A percentile compares a stretch with the other conserved stretches of the same genome.
Evolutionary conservation across 2,329 filamentous ascomycete species (phyloP).

Genomic region (Trichoderma breve): DNA sequence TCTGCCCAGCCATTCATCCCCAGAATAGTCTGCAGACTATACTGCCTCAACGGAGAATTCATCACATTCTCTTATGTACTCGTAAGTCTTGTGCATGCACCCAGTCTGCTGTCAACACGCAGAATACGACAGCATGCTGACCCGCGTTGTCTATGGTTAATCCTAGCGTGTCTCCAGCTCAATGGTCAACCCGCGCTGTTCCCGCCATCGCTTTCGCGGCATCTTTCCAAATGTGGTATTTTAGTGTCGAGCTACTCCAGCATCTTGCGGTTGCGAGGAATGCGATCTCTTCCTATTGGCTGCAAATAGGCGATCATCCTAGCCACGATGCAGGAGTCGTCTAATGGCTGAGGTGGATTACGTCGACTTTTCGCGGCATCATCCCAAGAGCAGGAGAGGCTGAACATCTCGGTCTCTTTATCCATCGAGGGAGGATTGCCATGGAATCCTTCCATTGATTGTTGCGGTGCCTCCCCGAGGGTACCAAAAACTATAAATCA

Average conservation of each 20-base stretch:
- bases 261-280: background rate
- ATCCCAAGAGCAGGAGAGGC: background rate
- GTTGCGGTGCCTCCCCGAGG: no score
- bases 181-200: background rate
- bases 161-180: background rate
- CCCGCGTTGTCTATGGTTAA: background rate
- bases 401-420: background rate
- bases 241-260: background rate
- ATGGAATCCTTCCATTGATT: background rate
- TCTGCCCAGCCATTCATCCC: background rate
- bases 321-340: background rate
- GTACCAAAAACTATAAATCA: background rate
- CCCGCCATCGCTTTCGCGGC: background rate
- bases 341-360: background rate
- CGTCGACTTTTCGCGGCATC: background rate
- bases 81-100: background rate
- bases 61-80: background rate
- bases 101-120: background rate
- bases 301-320: background rate
- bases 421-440: background rate
- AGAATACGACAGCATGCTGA: background rate
- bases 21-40: background rate
- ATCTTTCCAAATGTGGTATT: constrained; percentile 8
- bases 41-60: background rate
- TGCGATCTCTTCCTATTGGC: constrained; percentile 13